Percentiles rank a stretch among this genome's conserved stretches.
These are phyloP conservation scores for Camillea tinctor DNA, from an alignment of 2,329 filamentous ascomycete species.

Conservation along the genomic window DNA sequence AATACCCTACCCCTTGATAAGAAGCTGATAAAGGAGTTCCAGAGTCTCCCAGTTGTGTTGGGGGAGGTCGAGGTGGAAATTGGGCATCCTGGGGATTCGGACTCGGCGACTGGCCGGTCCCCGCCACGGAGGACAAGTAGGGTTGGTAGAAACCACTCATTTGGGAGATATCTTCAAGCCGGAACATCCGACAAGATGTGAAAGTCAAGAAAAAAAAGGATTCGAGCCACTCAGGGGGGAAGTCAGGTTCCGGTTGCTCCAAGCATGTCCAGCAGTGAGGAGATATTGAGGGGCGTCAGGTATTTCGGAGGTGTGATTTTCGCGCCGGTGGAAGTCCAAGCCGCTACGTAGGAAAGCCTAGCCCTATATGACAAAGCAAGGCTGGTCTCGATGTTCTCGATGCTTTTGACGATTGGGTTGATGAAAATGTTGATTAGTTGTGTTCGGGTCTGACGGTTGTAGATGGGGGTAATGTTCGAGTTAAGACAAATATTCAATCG, in stretches of 20 bases:
- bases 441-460: conserved; percentile 11
- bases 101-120: conserved; percentile 37
- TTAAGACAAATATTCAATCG: conserved; percentile 21
- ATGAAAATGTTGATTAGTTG: not conserved
- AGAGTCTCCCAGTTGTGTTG: conserved; percentile 30
- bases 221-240: not conserved
- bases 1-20: conserved; percentile 50
- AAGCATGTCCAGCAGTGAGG: not conserved
- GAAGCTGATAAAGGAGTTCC: conserved; percentile 38
- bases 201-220: conserved; percentile 5
- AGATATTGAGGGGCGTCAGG: not conserved
- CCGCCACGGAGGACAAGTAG: conserved; percentile 53
- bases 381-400: conserved; percentile 9
- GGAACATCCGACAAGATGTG: conserved; percentile 8
- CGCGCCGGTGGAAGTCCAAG: not conserved
- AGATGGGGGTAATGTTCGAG: conserved; percentile 3
- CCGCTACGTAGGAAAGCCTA: not conserved
- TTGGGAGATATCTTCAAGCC: conserved; percentile 13
- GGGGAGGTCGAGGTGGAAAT: conserved; percentile 34
- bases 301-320: not conserved
- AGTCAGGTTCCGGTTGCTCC: not conserved
- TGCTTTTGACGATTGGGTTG: conserved; percentile 1
- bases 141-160: conserved; percentile 60
- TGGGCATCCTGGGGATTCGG: conserved; percentile 41
- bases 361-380: not conserved